Evolutionary conservation across 768 basidiomycete species (phyloP), one percentile per base, ranked within the genome.

Genomic region (Jaapia argillacea): DNA sequence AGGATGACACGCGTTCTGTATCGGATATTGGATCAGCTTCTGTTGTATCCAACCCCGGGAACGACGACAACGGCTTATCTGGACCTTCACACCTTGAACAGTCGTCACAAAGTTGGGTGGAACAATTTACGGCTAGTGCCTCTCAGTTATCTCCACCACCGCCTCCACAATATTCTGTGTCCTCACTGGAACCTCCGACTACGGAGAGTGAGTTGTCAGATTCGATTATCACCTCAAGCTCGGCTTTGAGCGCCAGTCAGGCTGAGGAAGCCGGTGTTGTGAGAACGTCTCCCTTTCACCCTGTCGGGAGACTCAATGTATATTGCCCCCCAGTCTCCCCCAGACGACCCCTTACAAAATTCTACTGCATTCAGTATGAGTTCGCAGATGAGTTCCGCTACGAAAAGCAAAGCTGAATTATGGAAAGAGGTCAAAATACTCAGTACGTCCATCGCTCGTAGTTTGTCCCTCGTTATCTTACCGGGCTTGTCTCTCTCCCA

Each of bases 371-470:
- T 42, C 43, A 41, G 55, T 61, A 3, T 62, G 60, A 5, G 46
- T 58, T 3, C 35, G 50, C 3, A 50, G 14, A 51, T 54, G 14
- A 49, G 45, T 33, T 4, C 42, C 23, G 47, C 50, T 33, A 62
- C 64, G 21, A 68, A 74, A 48, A 79, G 74, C n/a, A 91, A 83
- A 57, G 75, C 73, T 1, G 83, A 93, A 53, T 67, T 98, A 5
- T 98, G 94, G 94, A 80, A 81, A 45, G 90, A 96, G 61, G 74
- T 96, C 27, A 97, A 96, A 59, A 75, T 91, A 27, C 77, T 93
- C 24, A 81, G 88, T 83, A 54, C 67, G 1, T 18, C n/a, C 28
- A 42, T 22, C 38, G 14, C 24, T 42, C 42, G 36, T 35, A 18
- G 23, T 6, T 4, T 10, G 5, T 27, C 26, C n/a, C 18, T 20